phyloP scores from a whole-genome alignment of 495 filamentous ascomycete species.

The Hyaloscypha variabilis region DNA sequence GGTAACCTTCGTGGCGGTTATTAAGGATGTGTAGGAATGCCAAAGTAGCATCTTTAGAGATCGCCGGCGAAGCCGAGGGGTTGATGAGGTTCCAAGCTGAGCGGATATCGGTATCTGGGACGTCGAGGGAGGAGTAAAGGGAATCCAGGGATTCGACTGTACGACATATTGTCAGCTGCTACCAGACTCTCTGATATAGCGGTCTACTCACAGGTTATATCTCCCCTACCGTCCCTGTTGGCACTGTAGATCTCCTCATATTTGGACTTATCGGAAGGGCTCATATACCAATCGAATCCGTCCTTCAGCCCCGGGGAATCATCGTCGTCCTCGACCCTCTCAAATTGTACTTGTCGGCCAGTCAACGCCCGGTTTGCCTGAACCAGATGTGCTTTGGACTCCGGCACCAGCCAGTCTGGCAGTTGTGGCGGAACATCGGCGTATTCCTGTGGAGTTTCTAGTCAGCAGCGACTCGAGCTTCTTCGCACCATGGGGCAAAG shows the following conservation, averaged over 20 bases:
- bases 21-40: constrained; percentile 97
- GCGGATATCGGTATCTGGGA: constrained; percentile 92
- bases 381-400: constrained; percentile 94
- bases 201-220: constrained; percentile 66
- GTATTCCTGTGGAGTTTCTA: constrained; percentile 65
- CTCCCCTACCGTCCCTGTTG: constrained; percentile 81
- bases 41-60: constrained; percentile 92
- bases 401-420: constrained; percentile 95
- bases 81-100: constrained; percentile 98
- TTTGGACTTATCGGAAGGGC: constrained; percentile 81
- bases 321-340: constrained; percentile 74
- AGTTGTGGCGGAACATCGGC: constrained; percentile 78
- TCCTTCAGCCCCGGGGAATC: constrained; percentile 85
- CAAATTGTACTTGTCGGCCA: constrained; percentile 74
- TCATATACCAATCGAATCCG: constrained; percentile 99
- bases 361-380: constrained; percentile 84
- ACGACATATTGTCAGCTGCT: constrained; percentile 6
- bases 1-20: constrained; percentile 90
- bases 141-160: constrained; percentile 77
- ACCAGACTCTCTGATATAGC: background rate
- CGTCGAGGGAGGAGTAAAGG: constrained; percentile 88
- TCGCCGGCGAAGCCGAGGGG: constrained; percentile 72
- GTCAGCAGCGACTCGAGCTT: background rate
- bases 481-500: background rate
- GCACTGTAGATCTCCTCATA: constrained; percentile 96